Percentiles rank a stretch among this genome's conserved stretches.
Conservation (phyloP, 2,329 filamentous ascomycete species). For the Hymenoscyphus fraxineus region DNA sequence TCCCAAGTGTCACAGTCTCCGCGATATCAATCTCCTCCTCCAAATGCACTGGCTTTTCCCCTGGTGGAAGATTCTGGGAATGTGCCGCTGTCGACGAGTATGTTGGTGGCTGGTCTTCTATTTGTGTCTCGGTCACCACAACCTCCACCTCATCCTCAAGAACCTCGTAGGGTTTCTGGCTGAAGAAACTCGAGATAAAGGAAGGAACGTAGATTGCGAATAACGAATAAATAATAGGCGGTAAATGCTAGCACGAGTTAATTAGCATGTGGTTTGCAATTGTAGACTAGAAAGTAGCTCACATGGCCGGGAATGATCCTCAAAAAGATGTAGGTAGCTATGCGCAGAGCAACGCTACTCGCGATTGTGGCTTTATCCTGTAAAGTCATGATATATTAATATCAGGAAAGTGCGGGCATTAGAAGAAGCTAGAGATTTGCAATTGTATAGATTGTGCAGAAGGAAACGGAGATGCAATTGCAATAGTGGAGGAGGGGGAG, state of each 20-base stretch:
- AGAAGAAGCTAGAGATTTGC: neutral
- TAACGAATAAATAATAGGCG: conserved; percentile 52
- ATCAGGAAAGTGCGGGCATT: conserved; percentile 1
- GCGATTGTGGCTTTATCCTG: conserved; percentile 30
- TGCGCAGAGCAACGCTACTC: conserved; percentile 49
- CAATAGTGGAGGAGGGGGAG: neutral
- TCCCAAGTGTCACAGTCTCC: conserved; percentile 58
- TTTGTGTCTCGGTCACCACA: conserved; percentile 45
- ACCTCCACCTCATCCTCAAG: conserved; percentile 58
- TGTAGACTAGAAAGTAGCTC: conserved; percentile 17
- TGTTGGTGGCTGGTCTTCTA: conserved; percentile 34
- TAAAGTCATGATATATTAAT: conserved; percentile 21
- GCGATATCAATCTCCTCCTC: conserved; percentile 55
- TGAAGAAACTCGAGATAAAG: conserved; percentile 56
- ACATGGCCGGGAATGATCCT: conserved; percentile 47
- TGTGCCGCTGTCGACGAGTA: conserved; percentile 28
- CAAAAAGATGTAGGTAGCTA: conserved; percentile 54
- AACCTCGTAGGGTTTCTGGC: conserved; percentile 54
- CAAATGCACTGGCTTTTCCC: conserved; percentile 37
- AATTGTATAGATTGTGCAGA: neutral
- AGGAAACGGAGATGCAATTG: neutral
- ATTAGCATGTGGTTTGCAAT: conserved; percentile 12
- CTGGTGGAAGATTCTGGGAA: conserved; percentile 25
- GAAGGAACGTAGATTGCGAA: conserved; percentile 64
- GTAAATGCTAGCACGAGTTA: conserved; percentile 30